These are phyloP conservation scores for Dalbergia oliveri DNA, from an alignment of 306 rosid genomes.

Conservation along the genomic window DNA sequence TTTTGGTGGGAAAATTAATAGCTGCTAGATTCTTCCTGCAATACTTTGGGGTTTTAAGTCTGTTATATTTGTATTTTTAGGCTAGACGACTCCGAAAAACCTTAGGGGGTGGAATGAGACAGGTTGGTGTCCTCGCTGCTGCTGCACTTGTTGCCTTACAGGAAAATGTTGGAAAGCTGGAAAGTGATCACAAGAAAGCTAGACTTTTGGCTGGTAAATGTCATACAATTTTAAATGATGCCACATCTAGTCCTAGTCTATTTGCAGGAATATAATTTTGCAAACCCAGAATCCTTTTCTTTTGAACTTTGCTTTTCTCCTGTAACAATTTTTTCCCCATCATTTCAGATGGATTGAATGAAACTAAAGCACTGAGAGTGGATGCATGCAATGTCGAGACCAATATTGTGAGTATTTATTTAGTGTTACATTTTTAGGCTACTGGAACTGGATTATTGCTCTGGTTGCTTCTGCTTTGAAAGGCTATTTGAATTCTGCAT, in stretches of 20 bases:
- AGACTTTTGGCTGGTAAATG: slow-evolving; percentile 73
- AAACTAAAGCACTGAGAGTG: slow-evolving; percentile 68
- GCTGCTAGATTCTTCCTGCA: not conserved
- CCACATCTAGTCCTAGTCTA: slow-evolving; percentile 11
- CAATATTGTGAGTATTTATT: slow-evolving; percentile 78
- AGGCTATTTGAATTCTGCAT: not conserved
- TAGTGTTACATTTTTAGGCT: not conserved
- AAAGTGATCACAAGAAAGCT: slow-evolving; percentile 81
- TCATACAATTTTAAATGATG: slow-evolving; percentile 6
- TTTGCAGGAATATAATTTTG: slow-evolving; percentile 2
- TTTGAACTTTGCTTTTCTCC: slow-evolving; percentile 10
- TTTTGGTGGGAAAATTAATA: not conserved
- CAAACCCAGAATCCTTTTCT: slow-evolving; percentile 1
- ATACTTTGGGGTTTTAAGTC: not conserved
- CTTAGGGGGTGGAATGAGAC: slow-evolving; percentile 98
- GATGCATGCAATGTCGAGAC: slow-evolving; percentile 67
- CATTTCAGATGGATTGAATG: slow-evolving; percentile 67
- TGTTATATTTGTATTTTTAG: slow-evolving; percentile 50
- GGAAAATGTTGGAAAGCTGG: slow-evolving; percentile 76
- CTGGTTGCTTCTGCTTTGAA: slow-evolving; percentile 14
- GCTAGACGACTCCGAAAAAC: slow-evolving; percentile 87
- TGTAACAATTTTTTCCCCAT: not conserved
- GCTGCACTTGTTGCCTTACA: slow-evolving; percentile 84
- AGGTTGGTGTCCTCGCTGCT: slow-evolving; percentile 84
- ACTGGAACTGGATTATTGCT: slow-evolving; percentile 30